phyloP scores from a whole-genome alignment of 148 eudicot genomes.

The Silene latifolia region DNA sequence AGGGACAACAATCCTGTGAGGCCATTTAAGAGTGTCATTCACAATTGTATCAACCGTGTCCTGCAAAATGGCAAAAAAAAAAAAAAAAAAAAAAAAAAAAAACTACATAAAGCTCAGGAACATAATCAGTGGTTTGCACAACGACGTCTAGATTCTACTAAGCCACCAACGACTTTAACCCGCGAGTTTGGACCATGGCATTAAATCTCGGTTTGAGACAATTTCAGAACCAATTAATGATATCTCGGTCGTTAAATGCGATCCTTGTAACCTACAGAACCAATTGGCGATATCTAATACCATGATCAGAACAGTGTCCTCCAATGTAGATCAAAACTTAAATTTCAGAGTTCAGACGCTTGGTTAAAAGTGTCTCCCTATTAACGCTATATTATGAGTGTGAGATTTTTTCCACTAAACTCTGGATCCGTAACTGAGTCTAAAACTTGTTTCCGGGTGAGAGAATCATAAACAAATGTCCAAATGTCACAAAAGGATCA shows the following conservation, averaged over 20 bases:
- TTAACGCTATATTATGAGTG: neutral
- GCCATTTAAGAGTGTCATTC: slow-evolving; percentile 89
- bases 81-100: neutral
- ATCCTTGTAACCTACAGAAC: neutral
- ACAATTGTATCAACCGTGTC: slow-evolving; percentile 73
- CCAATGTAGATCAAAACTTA: neutral
- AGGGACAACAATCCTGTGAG: slow-evolving; percentile 97
- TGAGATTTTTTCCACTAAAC: neutral
- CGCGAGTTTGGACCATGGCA: too few relatives aligned
- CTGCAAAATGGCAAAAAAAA: slow-evolving; percentile 9
- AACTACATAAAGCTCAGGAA: neutral
- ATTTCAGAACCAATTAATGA: neutral
- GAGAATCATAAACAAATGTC: slow-evolving; percentile 1
- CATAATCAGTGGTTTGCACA: neutral
- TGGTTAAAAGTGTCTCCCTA: neutral
- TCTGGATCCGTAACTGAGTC: neutral
- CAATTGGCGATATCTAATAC: neutral
- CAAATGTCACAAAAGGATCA: neutral
- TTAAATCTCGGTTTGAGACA: neutral
- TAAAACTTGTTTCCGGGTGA: neutral
- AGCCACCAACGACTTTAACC: neutral
- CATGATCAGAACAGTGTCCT: neutral
- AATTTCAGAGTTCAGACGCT: neutral
- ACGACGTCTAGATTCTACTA: neutral
- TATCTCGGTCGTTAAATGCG: neutral